Base-by-base conservation (phyloP, 2,329 filamentous ascomycete species). In the Chrysosporium keratinophilum region DNA sequence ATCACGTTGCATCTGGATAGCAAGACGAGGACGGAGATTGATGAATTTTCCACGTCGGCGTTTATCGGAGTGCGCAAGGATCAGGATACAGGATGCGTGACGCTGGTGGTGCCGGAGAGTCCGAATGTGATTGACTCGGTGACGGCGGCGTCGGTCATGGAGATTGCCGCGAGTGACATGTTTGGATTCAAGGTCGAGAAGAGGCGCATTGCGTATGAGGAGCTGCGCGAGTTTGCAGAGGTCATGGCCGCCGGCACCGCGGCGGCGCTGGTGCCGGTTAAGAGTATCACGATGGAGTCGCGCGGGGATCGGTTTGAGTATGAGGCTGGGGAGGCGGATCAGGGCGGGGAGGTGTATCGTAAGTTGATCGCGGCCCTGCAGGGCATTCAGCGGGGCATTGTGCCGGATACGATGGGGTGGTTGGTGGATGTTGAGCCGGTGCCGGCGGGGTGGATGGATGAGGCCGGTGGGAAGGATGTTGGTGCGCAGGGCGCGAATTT, bases 1-100 rank as follows among this genome's bases (percentile, higher is more conserved):
- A 97, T 97, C 65, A 97, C 91, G 1, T 76, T 97, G 64, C 91
- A 97, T 68, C 75, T 97, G 52, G 93, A 97, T 71, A 93, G 87
- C 68, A 83, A 83, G 64, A 87, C 81, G 9, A 80, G 90, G 62
- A 84, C 81, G 56, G 88, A 94, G 68, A 81, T 98, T 58, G 91
- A 98, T 65, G 91, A 98, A 76, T 98, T 97, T 67, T 93, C 86
- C 61, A 97, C 93, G 0, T 90, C 85, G 58, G 91, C 88, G 0
- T 97, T 98, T 69, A 85, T 97, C 59, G 93, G 89, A 2, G 85
- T 87, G 5, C 76, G 79, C 60, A 77, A 78, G 53, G 74, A 82
- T 42, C 79, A 77, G 2, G 76, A 59, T 6, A 59, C 59, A 11
- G 72, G 75, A 3, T 71, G 78, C 31, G 75, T 85, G 10, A 91